Conservation (phyloP, 2,329 filamentous ascomycete genomes). For the Lasiodiplodia hormozganensis region DNA sequence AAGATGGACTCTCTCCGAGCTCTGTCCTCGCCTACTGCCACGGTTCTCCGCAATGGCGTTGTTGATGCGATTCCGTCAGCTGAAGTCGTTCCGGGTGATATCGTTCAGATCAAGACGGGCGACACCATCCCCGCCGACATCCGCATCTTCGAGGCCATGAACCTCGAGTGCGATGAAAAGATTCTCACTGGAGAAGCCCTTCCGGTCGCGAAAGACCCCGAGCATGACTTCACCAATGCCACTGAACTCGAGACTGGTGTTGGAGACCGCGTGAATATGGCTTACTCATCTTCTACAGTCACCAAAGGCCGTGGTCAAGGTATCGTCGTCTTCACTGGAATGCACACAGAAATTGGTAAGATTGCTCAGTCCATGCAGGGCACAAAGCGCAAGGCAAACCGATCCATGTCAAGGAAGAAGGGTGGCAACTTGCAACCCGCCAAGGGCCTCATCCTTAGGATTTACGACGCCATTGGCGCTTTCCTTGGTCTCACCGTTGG, state of each 20-base stretch:
- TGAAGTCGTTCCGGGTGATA: constrained; percentile 49
- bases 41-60: constrained; percentile 45
- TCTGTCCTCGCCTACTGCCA: constrained; percentile 48
- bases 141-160: constrained; percentile 69
- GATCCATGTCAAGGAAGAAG: constrained; percentile 48
- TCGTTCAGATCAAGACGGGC: constrained; percentile 54
- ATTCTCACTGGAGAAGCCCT: constrained; percentile 76
- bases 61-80: constrained; percentile 46
- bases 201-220: constrained; percentile 69
- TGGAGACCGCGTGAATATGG: constrained; percentile 74
- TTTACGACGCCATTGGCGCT: constrained; percentile 31
- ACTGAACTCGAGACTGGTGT: constrained; percentile 58
- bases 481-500: constrained; percentile 38
- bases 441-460: constrained; percentile 34
- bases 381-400: constrained; percentile 54
- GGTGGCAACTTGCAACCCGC: constrained; percentile 53
- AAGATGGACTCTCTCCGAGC: constrained; percentile 50
- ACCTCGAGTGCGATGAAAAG: constrained; percentile 78
- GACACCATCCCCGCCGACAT: constrained; percentile 73
- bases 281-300: constrained; percentile 75
- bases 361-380: constrained; percentile 70
- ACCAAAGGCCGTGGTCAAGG: constrained; percentile 73
- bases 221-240: constrained; percentile 57
- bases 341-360: constrained; percentile 77
- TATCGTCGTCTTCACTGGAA: constrained; percentile 72